Base-by-base conservation (phyloP, 768 basidiomycete genomes). In the Suillus subluteus region DNA sequence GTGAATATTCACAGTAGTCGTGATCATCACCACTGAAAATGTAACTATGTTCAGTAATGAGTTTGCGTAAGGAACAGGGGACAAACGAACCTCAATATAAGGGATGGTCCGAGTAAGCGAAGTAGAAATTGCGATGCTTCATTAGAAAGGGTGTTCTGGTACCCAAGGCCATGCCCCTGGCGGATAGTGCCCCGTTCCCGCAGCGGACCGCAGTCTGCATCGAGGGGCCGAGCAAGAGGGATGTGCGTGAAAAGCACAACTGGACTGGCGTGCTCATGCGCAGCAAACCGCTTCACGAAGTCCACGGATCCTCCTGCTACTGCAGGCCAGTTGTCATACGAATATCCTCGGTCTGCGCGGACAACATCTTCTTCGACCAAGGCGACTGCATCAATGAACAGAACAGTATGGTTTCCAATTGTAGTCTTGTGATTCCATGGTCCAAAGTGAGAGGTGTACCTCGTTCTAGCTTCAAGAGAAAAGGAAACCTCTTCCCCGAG, bases 1-100 rank as follows among this genome's bases (percentile, higher is more conserved):
- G 87, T 74, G 81, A 81, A 73, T 89, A 87, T 80, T 93, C 93
- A 77, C 97, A 99, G 69, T 96, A 95, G 72, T 98, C 97, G 75
- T 98, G 96, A 73, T 98, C 96, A 76, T 98, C 95, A 6, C 94
- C 97, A 70, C 93, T 95, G 66, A 58, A 67, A 50, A 62, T 56
- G 64, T 48, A 52, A 66, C 44, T 65, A 46, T 38, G 58, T 65
- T 69, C 62, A 69, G 70, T 35, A 40, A 62, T 38, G 32, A 61
- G 58, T 32, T 3, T 37, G 2, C 65, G 55, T 13, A 15, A n/a
- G 18, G 26, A 58, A 66, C 32, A 58, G 40, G 37, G 62, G 30
- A 23, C 37, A 13, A 58, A 70, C 81, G 65, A 70, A 91, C 91
- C 92, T 95, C 77, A 95, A 91, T 41, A 96, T 82, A 15, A 92